phyloP scores from a whole-genome alignment of 1,284 basidiomycete species.

The Apiotrichum akiyoshidainum region DNA sequence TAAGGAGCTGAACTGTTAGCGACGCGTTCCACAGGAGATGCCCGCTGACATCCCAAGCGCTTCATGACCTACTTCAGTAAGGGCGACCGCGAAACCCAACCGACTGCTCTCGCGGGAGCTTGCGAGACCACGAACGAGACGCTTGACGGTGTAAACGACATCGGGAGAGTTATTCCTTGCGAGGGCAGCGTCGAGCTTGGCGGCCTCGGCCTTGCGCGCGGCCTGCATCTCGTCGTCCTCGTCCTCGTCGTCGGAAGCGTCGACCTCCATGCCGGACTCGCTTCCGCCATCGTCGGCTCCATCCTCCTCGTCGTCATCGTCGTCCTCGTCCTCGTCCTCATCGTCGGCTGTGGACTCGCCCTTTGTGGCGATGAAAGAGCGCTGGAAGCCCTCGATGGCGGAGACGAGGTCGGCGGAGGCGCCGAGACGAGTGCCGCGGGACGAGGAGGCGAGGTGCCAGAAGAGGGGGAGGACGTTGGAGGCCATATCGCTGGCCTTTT shows the following conservation, averaged over 20 bases:
- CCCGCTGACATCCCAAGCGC: neutral
- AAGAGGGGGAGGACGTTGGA: conserved; percentile 70
- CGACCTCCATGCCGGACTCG: conserved; percentile 17
- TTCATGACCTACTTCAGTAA: conserved; percentile 73
- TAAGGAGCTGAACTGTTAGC: conserved; percentile 61
- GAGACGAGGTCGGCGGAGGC: conserved; percentile 80
- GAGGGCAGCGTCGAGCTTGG: conserved; percentile 6
- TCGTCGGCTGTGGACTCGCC: conserved; percentile 25
- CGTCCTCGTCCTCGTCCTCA: conserved; percentile 31
- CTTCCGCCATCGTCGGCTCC: conserved; percentile 56
- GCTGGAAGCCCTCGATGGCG: conserved; percentile 77
- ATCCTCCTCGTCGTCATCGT: conserved; percentile 48
- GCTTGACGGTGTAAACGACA: conserved; percentile 80
- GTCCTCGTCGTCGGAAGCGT: conserved; percentile 49
- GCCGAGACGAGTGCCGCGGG: conserved; percentile 72
- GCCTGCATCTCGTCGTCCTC: conserved; percentile 55
- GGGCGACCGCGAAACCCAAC: conserved; percentile 88
- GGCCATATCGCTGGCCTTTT: conserved; percentile 21
- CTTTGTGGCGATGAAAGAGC: conserved; percentile 53
- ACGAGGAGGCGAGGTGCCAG: conserved; percentile 86
- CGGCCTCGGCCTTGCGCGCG: neutral
- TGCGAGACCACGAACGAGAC: conserved; percentile 80
- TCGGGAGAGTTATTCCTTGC: conserved; percentile 54
- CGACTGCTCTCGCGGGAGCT: conserved; percentile 89
- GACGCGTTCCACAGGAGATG: neutral